Conservation (phyloP, 2,329 filamentous ascomycete genomes). For the Achaetomium macrosporum region DNA sequence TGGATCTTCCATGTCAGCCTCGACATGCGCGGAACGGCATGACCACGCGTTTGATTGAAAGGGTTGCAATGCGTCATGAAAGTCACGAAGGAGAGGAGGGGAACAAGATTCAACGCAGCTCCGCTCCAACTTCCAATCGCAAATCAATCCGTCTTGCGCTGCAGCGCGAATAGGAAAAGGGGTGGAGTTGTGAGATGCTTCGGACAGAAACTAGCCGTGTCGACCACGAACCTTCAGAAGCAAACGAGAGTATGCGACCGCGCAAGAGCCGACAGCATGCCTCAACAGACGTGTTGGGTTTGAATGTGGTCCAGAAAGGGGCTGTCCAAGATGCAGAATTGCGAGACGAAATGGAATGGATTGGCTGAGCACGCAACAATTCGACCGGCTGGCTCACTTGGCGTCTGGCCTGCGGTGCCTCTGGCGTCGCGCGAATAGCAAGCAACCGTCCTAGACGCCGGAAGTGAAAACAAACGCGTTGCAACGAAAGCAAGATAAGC, state of each 20-base stretch:
- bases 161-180: slow-evolving; percentile 1
- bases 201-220: slow-evolving; percentile 15
- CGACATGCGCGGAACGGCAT: slow-evolving; percentile 1
- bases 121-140: not conserved
- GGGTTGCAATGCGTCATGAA: slow-evolving; percentile 13
- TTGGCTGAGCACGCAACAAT: slow-evolving; percentile 18
- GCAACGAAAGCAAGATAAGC: not conserved
- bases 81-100: not conserved
- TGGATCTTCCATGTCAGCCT: slow-evolving; percentile 27
- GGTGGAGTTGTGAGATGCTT: slow-evolving; percentile 8
- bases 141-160: not conserved
- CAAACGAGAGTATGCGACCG: slow-evolving; percentile 3
- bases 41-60: not conserved
- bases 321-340: slow-evolving; percentile 21
- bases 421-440: not conserved
- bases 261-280: slow-evolving; percentile 9
- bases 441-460: not conserved
- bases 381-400: slow-evolving; percentile 9
- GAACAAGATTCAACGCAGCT: not conserved
- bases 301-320: slow-evolving; percentile 15
- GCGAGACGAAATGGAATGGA: slow-evolving; percentile 24
- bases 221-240: slow-evolving; percentile 15
- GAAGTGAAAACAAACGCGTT: slow-evolving; percentile 2
- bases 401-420: slow-evolving; percentile 2
- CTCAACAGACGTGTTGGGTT: not conserved